A percentile compares a stretch with the other conserved stretches of the same genome.
phyloP scores from a whole-genome alignment of 2,329 filamentous ascomycete species.

The Diaporthe eres region DNA sequence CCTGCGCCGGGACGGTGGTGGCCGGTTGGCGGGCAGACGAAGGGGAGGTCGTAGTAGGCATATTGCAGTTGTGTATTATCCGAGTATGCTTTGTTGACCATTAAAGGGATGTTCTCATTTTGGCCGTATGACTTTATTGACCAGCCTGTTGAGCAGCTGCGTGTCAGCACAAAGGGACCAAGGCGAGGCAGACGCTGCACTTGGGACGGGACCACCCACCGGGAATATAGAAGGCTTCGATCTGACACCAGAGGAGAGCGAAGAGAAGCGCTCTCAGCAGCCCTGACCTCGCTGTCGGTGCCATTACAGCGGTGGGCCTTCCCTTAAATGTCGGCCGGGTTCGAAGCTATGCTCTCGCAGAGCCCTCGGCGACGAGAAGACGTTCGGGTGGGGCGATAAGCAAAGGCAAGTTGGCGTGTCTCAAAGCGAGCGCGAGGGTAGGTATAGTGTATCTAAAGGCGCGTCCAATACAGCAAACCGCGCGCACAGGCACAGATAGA shows the following conservation, averaged over 20 bases:
- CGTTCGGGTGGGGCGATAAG: background rate
- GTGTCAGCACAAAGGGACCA: conserved; percentile 12
- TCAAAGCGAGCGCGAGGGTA: background rate
- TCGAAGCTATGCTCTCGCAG: background rate
- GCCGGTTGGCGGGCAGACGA: conserved; percentile 85
- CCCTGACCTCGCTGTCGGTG: conserved; percentile 41
- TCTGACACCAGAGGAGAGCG: conserved; percentile 61
- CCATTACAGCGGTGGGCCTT: conserved; percentile 33
- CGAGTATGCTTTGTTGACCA: conserved; percentile 93
- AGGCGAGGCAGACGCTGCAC: background rate
- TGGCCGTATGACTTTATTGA: conserved; percentile 86
- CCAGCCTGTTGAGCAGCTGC: conserved; percentile 69
- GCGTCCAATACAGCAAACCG: conserved; percentile 7
- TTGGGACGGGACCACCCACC: conserved; percentile 65
- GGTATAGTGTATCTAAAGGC: background rate
- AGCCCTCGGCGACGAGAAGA: conserved; percentile 1
- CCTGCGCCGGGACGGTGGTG: conserved; percentile 74
- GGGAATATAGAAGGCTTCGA: conserved; percentile 86
- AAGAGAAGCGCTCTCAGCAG: conserved; percentile 63
- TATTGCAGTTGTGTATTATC: conserved; percentile 92
- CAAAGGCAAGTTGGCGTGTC: conserved; percentile 28
- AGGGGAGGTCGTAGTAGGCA: conserved; percentile 90
- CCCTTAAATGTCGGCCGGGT: conserved; percentile 2
- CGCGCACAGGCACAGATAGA: background rate
- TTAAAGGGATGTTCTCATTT: conserved; percentile 83